Evolutionary conservation across 257 asterid genomes (phyloP), one percentile per base, ranked within the genome.

Genomic region (Cynanchum wilfordii): DNA sequence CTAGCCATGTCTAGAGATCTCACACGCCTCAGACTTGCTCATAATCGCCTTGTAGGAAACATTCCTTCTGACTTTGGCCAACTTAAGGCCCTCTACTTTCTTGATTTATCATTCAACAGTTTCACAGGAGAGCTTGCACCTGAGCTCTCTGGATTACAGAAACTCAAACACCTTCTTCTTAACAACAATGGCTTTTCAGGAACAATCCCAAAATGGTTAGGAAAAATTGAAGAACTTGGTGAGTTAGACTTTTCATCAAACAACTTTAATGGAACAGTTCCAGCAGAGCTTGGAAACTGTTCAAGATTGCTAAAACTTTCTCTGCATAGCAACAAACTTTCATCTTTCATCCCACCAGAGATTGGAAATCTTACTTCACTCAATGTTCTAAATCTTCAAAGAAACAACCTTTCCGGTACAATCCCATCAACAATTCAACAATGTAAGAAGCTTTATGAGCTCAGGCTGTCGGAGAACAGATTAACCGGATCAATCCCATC

Each of bases 181-280:
- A 85, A 77, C 79, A 82, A 85, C 47, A 91, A 93, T 30, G 77
- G 75, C 15, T 79, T 91, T 36, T 82, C 84, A 0, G 94, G 98
- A 3, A 38, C 19, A 3, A 78, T 93, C 6, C 97, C 98, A 16
- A 54, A 64, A 50, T 91, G 96, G 96, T 68, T 93, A n/a, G 97
- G 98, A 13, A 84, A 76, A 50, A 74, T 86, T 54, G 77, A 85
- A 33, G 85, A 84, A 38, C 83, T 93, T 17, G 98, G 98, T 10
- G 98, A 91, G 66, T 80, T 93, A 24, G 96, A 93, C 63, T 82
- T 93, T 76, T 93, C 96, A 15, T 89, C 77, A 45, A 93, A 93
- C 52, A 76, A 30, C 27, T 89, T 89, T 84, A 85, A 68, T 73
- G 98, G 91, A 75, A 81, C 72, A 20, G 79, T 93, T 25, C 98